phyloP scores from a whole-genome alignment of 2,329 filamentous ascomycete species.

The Cryphonectria carpinicola region DNA sequence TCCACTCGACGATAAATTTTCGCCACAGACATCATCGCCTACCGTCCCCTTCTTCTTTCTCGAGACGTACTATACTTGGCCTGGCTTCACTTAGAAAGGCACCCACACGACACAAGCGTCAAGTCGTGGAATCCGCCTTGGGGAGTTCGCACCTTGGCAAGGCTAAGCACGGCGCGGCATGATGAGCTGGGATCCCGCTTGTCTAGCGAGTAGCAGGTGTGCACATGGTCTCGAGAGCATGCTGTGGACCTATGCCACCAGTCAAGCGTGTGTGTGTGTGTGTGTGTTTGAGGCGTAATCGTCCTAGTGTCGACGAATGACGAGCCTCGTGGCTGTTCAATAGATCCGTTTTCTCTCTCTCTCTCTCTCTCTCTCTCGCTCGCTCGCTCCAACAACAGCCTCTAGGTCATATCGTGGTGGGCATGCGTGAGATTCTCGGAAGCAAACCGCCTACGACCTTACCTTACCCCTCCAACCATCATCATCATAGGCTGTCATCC shows the following conservation, averaged over 20 bases:
- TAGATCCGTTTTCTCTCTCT: too few relatives aligned
- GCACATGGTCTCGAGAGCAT: background rate
- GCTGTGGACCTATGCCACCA: background rate
- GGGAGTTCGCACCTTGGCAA: background rate
- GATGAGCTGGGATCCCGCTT: background rate
- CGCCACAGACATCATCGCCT: background rate
- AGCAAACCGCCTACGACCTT: background rate
- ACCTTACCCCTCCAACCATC: background rate
- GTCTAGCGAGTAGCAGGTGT: background rate
- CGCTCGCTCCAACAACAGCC: background rate
- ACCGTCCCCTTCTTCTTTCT: background rate
- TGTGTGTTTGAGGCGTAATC: background rate
- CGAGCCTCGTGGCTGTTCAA: background rate
- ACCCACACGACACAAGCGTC: background rate
- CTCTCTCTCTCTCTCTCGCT: background rate
- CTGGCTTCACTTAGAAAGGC: background rate
- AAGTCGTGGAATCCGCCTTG: background rate
- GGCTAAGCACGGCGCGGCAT: background rate
- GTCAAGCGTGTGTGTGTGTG: background rate
- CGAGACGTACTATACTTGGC: background rate
- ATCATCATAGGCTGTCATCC: background rate
- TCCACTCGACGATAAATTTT: background rate
- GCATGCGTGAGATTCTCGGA: background rate
- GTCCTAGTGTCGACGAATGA: background rate
- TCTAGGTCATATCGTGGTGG: background rate